Conservation (phyloP, 345 rosid species). For the Populus deltoides region DNA sequence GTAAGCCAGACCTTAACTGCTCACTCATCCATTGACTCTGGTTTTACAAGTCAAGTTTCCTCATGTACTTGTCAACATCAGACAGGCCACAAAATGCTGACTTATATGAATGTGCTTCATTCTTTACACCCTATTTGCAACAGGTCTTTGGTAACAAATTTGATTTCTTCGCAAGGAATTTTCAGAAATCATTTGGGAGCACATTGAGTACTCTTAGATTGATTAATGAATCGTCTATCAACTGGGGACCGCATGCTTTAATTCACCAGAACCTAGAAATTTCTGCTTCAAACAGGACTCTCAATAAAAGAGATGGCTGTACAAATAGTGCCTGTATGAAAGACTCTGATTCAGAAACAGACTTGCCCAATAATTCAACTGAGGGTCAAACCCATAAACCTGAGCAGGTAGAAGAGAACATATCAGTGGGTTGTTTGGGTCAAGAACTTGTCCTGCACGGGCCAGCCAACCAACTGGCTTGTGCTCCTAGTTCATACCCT, state of each 20-base stretch:
- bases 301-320: conserved; percentile 8
- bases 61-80: not conserved
- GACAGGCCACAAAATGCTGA: conserved; percentile 19
- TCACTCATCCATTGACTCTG: conserved; percentile 34
- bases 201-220: conserved; percentile 75
- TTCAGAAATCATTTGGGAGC: conserved; percentile 80
- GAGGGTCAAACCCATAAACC: conserved; percentile 18
- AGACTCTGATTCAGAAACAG: conserved; percentile 33
- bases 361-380: conserved; percentile 25
- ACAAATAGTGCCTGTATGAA: conserved; percentile 16
- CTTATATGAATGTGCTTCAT: conserved; percentile 14
- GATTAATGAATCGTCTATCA: conserved; percentile 50
- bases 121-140: conserved; percentile 22
- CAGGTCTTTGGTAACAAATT: conserved; percentile 81
- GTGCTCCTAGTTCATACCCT: conserved; percentile 31
- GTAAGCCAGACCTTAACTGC: conserved; percentile 59
- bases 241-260: conserved; percentile 16
- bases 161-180: conserved; percentile 57
- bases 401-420: conserved; percentile 40
- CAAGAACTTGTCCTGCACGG: conserved; percentile 40
- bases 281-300: conserved; percentile 23
- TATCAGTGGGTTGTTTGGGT: conserved; percentile 19
- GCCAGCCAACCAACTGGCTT: conserved; percentile 35
- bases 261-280: conserved; percentile 21
- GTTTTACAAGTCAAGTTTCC: conserved; percentile 37